These are phyloP conservation scores for Aspergillus vadensis DNA, from an alignment of 2,329 filamentous ascomycete genomes.

Conservation along the genomic window DNA sequence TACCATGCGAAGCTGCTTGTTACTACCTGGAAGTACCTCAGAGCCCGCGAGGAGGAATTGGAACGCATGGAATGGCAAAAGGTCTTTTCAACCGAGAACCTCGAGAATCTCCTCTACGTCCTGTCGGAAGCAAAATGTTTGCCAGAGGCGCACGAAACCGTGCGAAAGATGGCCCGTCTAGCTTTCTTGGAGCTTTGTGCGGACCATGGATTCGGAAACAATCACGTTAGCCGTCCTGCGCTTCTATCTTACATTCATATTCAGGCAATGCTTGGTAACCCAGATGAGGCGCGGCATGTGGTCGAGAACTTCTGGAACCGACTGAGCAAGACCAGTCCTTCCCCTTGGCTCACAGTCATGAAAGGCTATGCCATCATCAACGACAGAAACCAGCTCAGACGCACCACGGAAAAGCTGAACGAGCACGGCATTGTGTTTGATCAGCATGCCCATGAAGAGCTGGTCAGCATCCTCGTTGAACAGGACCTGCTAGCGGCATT, in stretches of 20 bases:
- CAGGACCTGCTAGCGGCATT: constrained; percentile 61
- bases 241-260: constrained; percentile 53
- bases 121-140: constrained; percentile 39
- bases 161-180: constrained; percentile 45
- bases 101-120: constrained; percentile 45
- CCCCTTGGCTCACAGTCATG: constrained; percentile 56
- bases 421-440: constrained; percentile 54
- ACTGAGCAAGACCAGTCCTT: constrained; percentile 31
- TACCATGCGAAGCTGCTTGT: constrained; percentile 65
- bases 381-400: constrained; percentile 61
- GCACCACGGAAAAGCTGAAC: constrained; percentile 56
- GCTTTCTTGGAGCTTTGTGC: constrained; percentile 41
- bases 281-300: constrained; percentile 55
- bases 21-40: constrained; percentile 64
- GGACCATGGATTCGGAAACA: constrained; percentile 45
- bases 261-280: constrained; percentile 57
- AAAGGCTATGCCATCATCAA: constrained; percentile 63
- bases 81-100: constrained; percentile 42
- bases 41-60: constrained; percentile 38
- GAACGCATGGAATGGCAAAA: constrained; percentile 35
- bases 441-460: constrained; percentile 45
- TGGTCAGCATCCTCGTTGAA: constrained; percentile 65
- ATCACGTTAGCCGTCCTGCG: constrained; percentile 39
- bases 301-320: constrained; percentile 46
- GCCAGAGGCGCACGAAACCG: constrained; percentile 39